Percentiles rank a stretch among this genome's conserved stretches.
Conservation (phyloP, 768 basidiomycete species). For the Polyporus arcularius region DNA sequence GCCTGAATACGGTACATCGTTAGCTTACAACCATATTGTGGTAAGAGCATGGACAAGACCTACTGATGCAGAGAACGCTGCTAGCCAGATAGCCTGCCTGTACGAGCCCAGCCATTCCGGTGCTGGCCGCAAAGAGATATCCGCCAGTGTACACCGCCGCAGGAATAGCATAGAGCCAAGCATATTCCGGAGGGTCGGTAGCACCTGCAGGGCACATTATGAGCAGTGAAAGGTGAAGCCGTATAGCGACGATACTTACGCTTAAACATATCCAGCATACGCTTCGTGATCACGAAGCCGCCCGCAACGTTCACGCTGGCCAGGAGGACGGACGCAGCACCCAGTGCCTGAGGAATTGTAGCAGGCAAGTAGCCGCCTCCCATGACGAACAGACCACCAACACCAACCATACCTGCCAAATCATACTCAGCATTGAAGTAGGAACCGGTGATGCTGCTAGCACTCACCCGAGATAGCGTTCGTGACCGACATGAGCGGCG, state of each 20-base stretch:
- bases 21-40: background rate
- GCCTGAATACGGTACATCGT: conserved; percentile 39
- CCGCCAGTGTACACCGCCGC: conserved; percentile 83
- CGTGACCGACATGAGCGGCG: conserved; percentile 89
- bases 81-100: conserved; percentile 87
- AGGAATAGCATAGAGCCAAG: conserved; percentile 79
- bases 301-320: conserved; percentile 89
- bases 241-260: conserved; percentile 43
- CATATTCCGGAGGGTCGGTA: conserved; percentile 86
- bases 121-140: conserved; percentile 78
- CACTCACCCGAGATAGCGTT: conserved; percentile 77
- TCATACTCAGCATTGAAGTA: background rate
- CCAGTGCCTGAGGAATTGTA: conserved; percentile 77
- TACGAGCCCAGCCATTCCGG: conserved; percentile 83
- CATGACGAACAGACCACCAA: conserved; percentile 90
- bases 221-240: background rate
- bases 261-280: conserved; percentile 94
- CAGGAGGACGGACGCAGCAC: conserved; percentile 81
- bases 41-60: background rate
- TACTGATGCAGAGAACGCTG: conserved; percentile 85
- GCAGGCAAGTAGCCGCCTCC: conserved; percentile 84
- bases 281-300: conserved; percentile 87
- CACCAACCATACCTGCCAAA: conserved; percentile 64
- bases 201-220: conserved; percentile 48
- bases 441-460: background rate